Evolutionary conservation across 2,329 filamentous ascomycete genomes (phyloP).

Genomic region (Myriosclerotinia duriaeana): DNA sequence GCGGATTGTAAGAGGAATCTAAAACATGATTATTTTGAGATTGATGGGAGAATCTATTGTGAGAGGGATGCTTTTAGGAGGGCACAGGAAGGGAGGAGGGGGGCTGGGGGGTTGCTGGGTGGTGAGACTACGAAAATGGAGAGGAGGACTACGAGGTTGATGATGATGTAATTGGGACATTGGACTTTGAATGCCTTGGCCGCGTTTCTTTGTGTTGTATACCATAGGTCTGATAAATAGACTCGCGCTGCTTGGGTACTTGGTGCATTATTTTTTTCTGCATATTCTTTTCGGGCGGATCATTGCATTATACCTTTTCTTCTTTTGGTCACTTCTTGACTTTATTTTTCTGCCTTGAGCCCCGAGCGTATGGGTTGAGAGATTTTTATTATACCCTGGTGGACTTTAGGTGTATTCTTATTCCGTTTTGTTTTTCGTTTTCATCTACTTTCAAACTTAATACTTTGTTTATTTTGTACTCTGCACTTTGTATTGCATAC

Average conservation of each 20-base stretch:
- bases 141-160: conserved; percentile 50
- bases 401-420: too few species aligned
- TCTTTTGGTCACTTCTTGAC: neutral
- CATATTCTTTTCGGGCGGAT: neutral
- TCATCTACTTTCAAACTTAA: too few species aligned
- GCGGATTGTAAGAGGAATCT: conserved; percentile 72
- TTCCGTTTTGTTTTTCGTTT: too few species aligned
- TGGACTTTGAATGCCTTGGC: too few species aligned
- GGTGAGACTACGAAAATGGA: conserved; percentile 43
- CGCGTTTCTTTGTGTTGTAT: neutral
- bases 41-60: conserved; percentile 76
- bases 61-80: conserved; percentile 71
- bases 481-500: too few species aligned
- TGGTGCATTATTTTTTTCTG: neutral
- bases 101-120: conserved; percentile 26
- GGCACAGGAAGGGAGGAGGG: conserved; percentile 28
- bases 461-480: too few species aligned
- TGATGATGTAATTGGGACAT: conserved; percentile 46
- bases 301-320: conserved; percentile 9
- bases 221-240: conserved; percentile 9
- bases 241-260: conserved; percentile 3
- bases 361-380: too few species aligned
- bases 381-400: too few species aligned
- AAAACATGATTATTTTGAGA: conserved; percentile 86
- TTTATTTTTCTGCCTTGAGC: neutral